phyloP scores from a whole-genome alignment of 1,284 basidiomycete genomes.

The Cutaneotrichosporon mucoides region DNA sequence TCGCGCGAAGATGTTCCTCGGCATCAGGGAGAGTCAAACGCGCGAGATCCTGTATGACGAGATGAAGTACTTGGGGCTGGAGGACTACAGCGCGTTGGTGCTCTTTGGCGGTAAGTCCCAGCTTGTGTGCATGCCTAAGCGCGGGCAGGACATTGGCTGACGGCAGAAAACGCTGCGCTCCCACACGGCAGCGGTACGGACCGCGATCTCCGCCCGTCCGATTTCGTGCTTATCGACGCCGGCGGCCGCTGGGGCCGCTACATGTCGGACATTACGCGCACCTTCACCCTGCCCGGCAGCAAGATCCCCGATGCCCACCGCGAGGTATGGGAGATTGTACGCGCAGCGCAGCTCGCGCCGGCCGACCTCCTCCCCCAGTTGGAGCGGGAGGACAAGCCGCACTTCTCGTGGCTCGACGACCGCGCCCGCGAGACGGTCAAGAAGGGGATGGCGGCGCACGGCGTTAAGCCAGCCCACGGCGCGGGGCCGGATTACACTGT shows the following conservation, averaged over 20 bases:
- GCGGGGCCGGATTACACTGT: constrained; percentile 52
- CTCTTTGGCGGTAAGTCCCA: constrained; percentile 66
- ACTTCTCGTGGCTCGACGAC: constrained; percentile 59
- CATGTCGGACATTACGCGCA: constrained; percentile 70
- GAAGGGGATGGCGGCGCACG: constrained; percentile 48
- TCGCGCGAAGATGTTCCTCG: constrained; percentile 60
- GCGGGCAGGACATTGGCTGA: neutral
- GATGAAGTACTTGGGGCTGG: constrained; percentile 59
- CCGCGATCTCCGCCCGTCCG: constrained; percentile 56
- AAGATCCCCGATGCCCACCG: constrained; percentile 57
- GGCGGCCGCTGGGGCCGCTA: constrained; percentile 69
- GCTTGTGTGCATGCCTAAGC: too few species aligned
- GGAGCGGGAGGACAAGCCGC: constrained; percentile 39
- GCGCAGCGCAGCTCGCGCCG: constrained; percentile 61
- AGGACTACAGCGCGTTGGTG: constrained; percentile 59
- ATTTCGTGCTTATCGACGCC: constrained; percentile 74
- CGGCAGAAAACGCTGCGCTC: constrained; percentile 70
- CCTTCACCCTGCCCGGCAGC: constrained; percentile 62
- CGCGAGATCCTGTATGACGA: constrained; percentile 57
- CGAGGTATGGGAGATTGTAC: constrained; percentile 65
- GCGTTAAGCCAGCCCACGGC: constrained; percentile 10
- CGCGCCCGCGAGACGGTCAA: constrained; percentile 60
- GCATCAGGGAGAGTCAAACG: constrained; percentile 70
- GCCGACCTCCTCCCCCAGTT: constrained; percentile 34
- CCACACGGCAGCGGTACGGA: constrained; percentile 76